Evolutionary conservation across 257 asterid genomes (phyloP), one percentile per base, ranked within the genome.

Genomic region (Solanum appendiculatum): DNA sequence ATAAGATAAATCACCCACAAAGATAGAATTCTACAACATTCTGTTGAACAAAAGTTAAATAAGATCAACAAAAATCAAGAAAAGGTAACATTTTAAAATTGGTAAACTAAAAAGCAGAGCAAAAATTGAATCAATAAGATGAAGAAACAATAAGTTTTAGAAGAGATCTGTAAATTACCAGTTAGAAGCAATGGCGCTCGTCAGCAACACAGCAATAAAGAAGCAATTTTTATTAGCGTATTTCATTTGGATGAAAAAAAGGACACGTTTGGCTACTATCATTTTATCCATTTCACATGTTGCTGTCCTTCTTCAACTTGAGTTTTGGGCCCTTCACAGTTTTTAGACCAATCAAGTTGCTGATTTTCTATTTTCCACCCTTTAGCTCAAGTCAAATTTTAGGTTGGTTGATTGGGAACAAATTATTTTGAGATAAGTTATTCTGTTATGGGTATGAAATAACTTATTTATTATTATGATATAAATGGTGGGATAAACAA

Each of bases 201-300:
- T 85, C 72, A 81, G 86, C 68, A 81, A 48, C 16, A 3, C 42
- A 18, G 29, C 66, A 88, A 69, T 21, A 74, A 78, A 72, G 83
- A 64, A 33, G 23, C 83, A 39, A 40, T n/a, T 66, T 29, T 70
- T 68, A 14, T n/a, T n/a, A n/a, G n/a, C n/a, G n/a, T 15, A 40
- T 87, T 82, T 86, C 7, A 14, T 60, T 80, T 68, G 92, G 93
- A 89, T 89, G 88, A 88, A 90, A 85, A 87, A 66, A 39, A n/a
- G 21, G 82, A 74, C 40, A 80, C 33, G 83, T 74, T 66, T 23
- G 82, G 73, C 58, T 29, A 70, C 20, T 83, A 48, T 68, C 75
- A 51, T 48, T 48, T 81, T 81, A 81, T 81, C 85, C 85, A 20
- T 29, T 85, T 88, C 87, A 84, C 85, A 80, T 83, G 91, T 81